Percentiles rank a stretch among this genome's conserved stretches.
Evolutionary conservation across 495 filamentous ascomycete species (phyloP).

Genomic region (Apiosordaria backusii): DNA sequence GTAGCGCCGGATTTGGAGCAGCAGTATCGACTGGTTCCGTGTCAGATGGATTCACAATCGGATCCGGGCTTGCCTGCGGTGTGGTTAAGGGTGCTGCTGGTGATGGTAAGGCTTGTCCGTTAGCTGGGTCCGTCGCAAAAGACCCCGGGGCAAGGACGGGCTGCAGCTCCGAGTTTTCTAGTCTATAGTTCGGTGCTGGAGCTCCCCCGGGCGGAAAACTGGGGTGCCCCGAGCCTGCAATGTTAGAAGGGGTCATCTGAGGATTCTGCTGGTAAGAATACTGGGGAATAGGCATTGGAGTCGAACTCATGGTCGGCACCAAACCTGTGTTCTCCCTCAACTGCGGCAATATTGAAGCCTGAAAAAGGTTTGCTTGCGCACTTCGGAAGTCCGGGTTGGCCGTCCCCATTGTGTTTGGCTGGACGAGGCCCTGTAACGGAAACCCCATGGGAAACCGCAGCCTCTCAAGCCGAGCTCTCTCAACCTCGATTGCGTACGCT

Average conservation of each 20-base stretch:
- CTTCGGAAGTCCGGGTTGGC: neutral
- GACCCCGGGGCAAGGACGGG: neutral
- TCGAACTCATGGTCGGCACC: neutral
- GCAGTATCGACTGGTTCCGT: neutral
- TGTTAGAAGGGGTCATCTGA: neutral
- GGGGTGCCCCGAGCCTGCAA: neutral
- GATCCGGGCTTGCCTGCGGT: neutral
- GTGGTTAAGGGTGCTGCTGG: neutral
- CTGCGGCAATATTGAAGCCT: neutral
- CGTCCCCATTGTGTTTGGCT: neutral
- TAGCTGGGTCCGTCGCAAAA: neutral
- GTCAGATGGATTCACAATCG: neutral
- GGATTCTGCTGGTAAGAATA: neutral
- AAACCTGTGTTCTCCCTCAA: neutral
- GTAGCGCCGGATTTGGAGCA: neutral
- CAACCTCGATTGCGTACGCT: conserved; percentile 22
- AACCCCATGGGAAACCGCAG: neutral
- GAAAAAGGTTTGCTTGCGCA: neutral
- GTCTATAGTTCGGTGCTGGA: neutral
- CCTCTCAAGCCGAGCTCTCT: conserved; percentile 3
- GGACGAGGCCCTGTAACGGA: neutral
- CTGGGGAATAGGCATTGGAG: neutral
- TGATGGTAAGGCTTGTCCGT: neutral
- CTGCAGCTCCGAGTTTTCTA: neutral
- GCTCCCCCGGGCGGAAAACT: neutral